phyloP scores from a whole-genome alignment of 1,139 yeast genomes.

The Blastobotrys petasosporus region DNA sequence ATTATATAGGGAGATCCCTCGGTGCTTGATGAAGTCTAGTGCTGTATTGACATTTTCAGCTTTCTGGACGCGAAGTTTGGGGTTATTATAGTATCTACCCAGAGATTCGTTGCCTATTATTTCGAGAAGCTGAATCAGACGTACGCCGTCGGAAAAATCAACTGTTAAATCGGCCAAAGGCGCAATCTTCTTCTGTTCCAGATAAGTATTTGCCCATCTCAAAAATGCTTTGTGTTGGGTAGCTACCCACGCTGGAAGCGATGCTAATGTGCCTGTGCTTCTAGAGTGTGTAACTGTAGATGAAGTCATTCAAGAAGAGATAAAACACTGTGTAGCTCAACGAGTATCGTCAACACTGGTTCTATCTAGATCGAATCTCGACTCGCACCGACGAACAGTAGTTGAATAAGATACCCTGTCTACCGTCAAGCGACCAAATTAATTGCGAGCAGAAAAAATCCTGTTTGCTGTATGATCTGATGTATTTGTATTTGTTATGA shows the following conservation, averaged over 20 bases:
- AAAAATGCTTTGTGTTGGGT: conserved; percentile 38
- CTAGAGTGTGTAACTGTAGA: conserved; percentile 9
- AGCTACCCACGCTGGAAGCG: conserved; percentile 36
- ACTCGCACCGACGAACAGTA: too few relatives aligned
- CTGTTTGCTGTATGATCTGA: background rate
- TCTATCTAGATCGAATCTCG: too few relatives aligned
- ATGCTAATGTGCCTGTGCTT: conserved; percentile 6
- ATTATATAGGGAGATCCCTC: conserved; percentile 49
- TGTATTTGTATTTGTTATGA: too few relatives aligned
- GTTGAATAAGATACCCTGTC: too few relatives aligned
- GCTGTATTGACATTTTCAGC: conserved; percentile 57
- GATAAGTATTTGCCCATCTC: conserved; percentile 37
- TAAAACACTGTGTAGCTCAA: too few relatives aligned
- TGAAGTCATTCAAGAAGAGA: background rate
- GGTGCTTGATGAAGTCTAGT: conserved; percentile 48
- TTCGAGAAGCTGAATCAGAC: conserved; percentile 35
- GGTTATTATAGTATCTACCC: conserved; percentile 39
- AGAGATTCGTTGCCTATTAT: conserved; percentile 37
- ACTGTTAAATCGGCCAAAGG: conserved; percentile 28
- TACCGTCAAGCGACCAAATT: too few relatives aligned
- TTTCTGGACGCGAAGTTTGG: conserved; percentile 52
- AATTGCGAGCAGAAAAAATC: too few relatives aligned
- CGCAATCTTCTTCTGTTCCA: conserved; percentile 27
- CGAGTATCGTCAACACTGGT: background rate
- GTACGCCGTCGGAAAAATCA: conserved; percentile 35